Evolutionary conservation across 2,329 filamentous ascomycete genomes (phyloP).

Genomic region (Podosphaera xanthii): DNA sequence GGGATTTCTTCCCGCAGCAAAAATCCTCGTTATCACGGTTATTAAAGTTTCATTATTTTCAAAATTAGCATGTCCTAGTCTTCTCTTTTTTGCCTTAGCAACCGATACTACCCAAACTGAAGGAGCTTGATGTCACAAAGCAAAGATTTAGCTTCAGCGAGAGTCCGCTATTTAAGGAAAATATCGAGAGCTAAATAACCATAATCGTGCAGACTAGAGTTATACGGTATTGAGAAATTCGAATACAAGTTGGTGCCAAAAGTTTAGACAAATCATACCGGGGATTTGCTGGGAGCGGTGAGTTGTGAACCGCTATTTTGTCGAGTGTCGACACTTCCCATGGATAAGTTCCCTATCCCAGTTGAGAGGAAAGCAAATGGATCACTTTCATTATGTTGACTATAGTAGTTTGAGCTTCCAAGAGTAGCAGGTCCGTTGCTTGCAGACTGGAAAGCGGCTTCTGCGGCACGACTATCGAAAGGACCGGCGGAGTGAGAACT

Average conservation of each 20-base stretch:
- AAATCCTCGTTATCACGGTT: not conserved
- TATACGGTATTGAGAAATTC: slow-evolving; percentile 12
- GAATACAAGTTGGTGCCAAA: slow-evolving; percentile 10
- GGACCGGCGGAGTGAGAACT: slow-evolving; percentile 63
- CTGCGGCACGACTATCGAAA: slow-evolving; percentile 82
- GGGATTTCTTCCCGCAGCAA: not conserved
- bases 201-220: slow-evolving; percentile 10
- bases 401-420: slow-evolving; percentile 50
- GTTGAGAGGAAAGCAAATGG: slow-evolving; percentile 61
- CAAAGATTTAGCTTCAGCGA: slow-evolving; percentile 11
- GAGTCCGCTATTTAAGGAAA: slow-evolving; percentile 13
- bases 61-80: slow-evolving; percentile 6
- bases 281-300: slow-evolving; percentile 16
- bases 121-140: slow-evolving; percentile 10
- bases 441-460: slow-evolving; percentile 81
- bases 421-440: slow-evolving; percentile 60
- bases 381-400: slow-evolving; percentile 38
- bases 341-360: slow-evolving; percentile 48
- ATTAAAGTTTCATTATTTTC: slow-evolving; percentile 1
- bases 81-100: slow-evolving; percentile 16
- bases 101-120: slow-evolving; percentile 5
- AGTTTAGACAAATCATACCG: slow-evolving; percentile 12
- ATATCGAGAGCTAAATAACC: slow-evolving; percentile 15
- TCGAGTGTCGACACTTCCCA: slow-evolving; percentile 40
- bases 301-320: slow-evolving; percentile 30